Evolutionary conservation across 768 basidiomycete genomes (phyloP), one percentile per base, ranked within the genome.

Genomic region (Lactifluus echinatus): DNA sequence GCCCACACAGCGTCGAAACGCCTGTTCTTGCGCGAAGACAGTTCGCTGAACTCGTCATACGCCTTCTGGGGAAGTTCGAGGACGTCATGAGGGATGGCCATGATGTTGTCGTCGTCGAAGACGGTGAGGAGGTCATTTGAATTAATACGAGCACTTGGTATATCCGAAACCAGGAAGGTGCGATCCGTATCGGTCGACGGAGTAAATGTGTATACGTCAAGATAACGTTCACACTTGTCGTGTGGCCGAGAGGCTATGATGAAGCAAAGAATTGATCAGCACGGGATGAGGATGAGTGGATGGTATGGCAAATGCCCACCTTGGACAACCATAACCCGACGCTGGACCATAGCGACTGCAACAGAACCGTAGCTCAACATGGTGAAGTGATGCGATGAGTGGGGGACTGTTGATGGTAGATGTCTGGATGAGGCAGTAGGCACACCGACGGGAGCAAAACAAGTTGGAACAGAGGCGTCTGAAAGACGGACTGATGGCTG

Each of bases 321-420:
- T 80, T 84, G 81, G 24, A 87, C 81, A 59, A 88, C 67, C 75
- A 79, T 79, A 33, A 88, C 80, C 66, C 82, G 79, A 64, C 78
- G 80, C 62, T 82, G 80, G 45, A 87, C 82, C 56, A 87, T 66
- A 21, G 86, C 86, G 55, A 87, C 78, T 50, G 84, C 86, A 57
- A 86, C 71, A 39, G 79, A 76, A 50, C 85, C 82, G 66, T 79
- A 58, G 43, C 53, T 57, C 49, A 63, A 12, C 63, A 63, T 63
- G 53, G 21, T 52, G 15, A 36, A 31, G 50, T 23, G 17, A 33
- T 34, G 23, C 12, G 19, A 15, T 26, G 31, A 29, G n/a, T 29
- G 6, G 31, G 28, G 29, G 34, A 6, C 11, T 15, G 45, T 39
- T 19, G 47, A 19, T 10, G 31, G 11, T 23, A 45, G 17, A 31